Evolutionary conservation across 495 filamentous ascomycete species (phyloP), one percentile per base, ranked within the genome.

Genomic region (Aspergillus leporis): DNA sequence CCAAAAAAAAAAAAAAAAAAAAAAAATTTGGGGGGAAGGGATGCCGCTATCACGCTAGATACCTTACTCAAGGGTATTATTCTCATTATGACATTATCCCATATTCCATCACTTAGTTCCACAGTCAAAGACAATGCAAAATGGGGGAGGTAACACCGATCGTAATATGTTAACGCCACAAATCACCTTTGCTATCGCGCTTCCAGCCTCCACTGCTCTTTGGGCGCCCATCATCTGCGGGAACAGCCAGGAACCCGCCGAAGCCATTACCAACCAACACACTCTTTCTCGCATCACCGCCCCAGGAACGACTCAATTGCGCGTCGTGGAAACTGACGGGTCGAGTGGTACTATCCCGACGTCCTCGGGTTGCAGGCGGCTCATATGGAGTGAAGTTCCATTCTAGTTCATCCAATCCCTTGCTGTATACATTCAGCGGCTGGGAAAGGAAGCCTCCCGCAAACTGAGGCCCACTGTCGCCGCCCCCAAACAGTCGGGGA

Each of bases 231-330:
- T 82, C 81, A 4, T 85, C 80, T 30, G 71, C 78, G 1, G 91
- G 92, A 31, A 97, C 86, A 8, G 90, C 87, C 43, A 96, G 73
- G 72, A 91, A 97, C 8, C 90, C 89, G 9, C 91, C 90, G 58
- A 88, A 88, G 0, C 88, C 88, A 66, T 92, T 91, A 2, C 90
- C 89, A 0, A 89, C 85, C n/a, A 88, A 71, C 18, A 87, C 78
- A 59, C 77, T 83, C 63, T 82, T 80, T 34, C 86, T 67, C n/a
- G 82, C 77, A 50, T 84, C 80, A 13, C 85, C 82, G 14, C 85
- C 83, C 85, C 84, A 87, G 25, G 80, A 78, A 31, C 82, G 78
- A 41, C 79, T 80, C 18, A 87, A 64, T 45, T 76, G 74, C 5
- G 82, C 80, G 32, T 74, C 75, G 57, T 83, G 81, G 43, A 84